Evolutionary conservation across 2,329 filamentous ascomycete species (phyloP).

Genomic region (Septoria petroselini): DNA sequence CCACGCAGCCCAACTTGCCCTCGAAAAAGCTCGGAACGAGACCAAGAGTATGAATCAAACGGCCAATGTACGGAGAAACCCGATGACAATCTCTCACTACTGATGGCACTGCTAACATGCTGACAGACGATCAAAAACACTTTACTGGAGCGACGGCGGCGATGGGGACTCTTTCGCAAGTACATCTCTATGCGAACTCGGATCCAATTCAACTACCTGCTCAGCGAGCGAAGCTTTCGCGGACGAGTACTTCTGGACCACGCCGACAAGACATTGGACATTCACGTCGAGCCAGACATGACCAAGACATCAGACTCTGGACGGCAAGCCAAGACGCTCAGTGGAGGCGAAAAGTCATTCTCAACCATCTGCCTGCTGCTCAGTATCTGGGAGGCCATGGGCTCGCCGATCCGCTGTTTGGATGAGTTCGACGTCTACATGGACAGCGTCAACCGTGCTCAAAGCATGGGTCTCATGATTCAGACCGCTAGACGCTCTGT

Average conservation of each 20-base stretch:
- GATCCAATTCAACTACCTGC: slow-evolving; percentile 80
- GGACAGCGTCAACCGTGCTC: slow-evolving; percentile 92
- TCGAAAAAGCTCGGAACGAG: slow-evolving; percentile 23
- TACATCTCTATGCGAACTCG: slow-evolving; percentile 83
- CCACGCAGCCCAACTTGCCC: slow-evolving; percentile 6
- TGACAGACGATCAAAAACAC: slow-evolving; percentile 55
- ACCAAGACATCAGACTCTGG: slow-evolving; percentile 68
- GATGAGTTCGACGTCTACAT: slow-evolving; percentile 99
- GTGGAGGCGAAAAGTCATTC: slow-evolving; percentile 96
- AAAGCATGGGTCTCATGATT: slow-evolving; percentile 92
- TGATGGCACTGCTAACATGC: slow-evolving; percentile 15
- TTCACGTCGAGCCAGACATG: slow-evolving; percentile 67
- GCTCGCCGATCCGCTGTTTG: slow-evolving; percentile 86
- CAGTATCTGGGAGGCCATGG: slow-evolving; percentile 96
- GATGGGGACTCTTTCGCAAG: slow-evolving; percentile 78
- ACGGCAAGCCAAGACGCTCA: slow-evolving; percentile 84
- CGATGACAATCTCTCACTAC: not conserved
- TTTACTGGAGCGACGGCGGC: slow-evolving; percentile 64
- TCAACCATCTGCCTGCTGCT: slow-evolving; percentile 92
- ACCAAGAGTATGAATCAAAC: slow-evolving; percentile 32
- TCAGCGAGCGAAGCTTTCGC: slow-evolving; percentile 85
- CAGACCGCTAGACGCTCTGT: slow-evolving; percentile 78
- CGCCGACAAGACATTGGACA: slow-evolving; percentile 66
- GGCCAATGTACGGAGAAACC: slow-evolving; percentile 39
- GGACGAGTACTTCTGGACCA: slow-evolving; percentile 80